These are phyloP conservation scores for Flaveria trinervia DNA, from an alignment of 129 eudicot species.

Conservation along the genomic window DNA sequence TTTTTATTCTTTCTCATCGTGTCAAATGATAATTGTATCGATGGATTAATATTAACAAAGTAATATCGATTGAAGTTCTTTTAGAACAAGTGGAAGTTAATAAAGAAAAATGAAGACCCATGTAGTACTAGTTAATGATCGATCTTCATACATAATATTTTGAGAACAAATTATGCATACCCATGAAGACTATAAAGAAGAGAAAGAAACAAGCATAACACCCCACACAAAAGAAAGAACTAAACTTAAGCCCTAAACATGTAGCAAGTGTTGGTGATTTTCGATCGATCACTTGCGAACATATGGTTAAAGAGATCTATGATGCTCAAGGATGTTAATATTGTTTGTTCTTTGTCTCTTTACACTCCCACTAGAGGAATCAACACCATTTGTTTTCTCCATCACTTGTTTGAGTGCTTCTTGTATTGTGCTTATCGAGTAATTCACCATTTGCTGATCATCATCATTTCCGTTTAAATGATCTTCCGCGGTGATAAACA, in stretches of 20 bases:
- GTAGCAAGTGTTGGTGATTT: conserved; percentile 14
- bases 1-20: conserved; percentile 1
- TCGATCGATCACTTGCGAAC: conserved; percentile 1
- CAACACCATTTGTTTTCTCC: conserved; percentile 66
- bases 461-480: conserved; percentile 26
- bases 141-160: conserved; percentile 36
- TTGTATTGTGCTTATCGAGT: conserved; percentile 58
- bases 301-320: conserved; percentile 45
- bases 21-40: conserved; percentile 7
- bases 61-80: conserved; percentile 4
- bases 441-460: conserved; percentile 53
- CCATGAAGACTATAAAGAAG: neutral
- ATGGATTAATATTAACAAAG: conserved; percentile 2
- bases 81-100: neutral
- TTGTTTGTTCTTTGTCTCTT: conserved; percentile 88
- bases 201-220: conserved; percentile 11
- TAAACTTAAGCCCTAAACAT: conserved; percentile 9
- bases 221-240: conserved; percentile 25
- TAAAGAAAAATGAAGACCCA: conserved; percentile 12
- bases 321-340: conserved; percentile 49
- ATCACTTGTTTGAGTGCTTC: conserved; percentile 79
- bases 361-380: conserved; percentile 65
- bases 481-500: conserved; percentile 71
- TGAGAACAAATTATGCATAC: conserved; percentile 18
- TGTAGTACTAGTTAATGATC: neutral